These are phyloP conservation scores for Arthrobotrys musiformis DNA, from an alignment of 2,329 filamentous ascomycete species.

Conservation along the genomic window DNA sequence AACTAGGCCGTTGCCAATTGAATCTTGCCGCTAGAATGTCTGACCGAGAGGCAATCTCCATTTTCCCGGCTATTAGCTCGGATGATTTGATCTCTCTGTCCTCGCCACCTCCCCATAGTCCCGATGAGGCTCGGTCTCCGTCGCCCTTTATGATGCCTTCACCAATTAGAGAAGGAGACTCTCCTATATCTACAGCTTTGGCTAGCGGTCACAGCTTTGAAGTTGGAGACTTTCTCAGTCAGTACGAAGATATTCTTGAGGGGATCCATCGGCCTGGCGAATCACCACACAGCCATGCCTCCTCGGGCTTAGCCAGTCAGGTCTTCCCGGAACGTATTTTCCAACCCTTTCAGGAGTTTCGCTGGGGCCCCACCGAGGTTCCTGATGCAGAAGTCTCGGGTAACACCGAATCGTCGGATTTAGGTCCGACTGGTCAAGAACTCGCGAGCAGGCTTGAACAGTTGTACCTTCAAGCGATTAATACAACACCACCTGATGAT, in stretches of 20 bases:
- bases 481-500: not conserved
- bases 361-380: not conserved
- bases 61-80: not conserved
- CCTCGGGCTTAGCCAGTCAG: slow-evolving; percentile 3
- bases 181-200: not conserved
- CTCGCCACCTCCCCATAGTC: not conserved
- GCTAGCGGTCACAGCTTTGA: not conserved
- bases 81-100: not conserved
- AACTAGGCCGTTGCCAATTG: not conserved
- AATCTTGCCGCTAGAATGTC: not conserved
- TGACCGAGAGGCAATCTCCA: not conserved
- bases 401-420: not conserved
- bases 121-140: not conserved
- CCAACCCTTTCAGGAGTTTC: slow-evolving; percentile 5
- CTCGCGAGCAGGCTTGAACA: not conserved
- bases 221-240: not conserved
- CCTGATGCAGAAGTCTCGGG: not conserved
- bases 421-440: slow-evolving; percentile 1
- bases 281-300: not conserved
- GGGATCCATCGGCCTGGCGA: not conserved
- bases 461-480: not conserved
- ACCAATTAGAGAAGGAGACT: not conserved
- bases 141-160: slow-evolving; percentile 20
- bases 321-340: slow-evolving; percentile 2
- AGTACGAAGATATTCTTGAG: slow-evolving; percentile 5